Percentiles rank a stretch among this genome's conserved stretches.
phyloP scores from a whole-genome alignment of 495 filamentous ascomycete species.

The Bombardia bombarda region DNA sequence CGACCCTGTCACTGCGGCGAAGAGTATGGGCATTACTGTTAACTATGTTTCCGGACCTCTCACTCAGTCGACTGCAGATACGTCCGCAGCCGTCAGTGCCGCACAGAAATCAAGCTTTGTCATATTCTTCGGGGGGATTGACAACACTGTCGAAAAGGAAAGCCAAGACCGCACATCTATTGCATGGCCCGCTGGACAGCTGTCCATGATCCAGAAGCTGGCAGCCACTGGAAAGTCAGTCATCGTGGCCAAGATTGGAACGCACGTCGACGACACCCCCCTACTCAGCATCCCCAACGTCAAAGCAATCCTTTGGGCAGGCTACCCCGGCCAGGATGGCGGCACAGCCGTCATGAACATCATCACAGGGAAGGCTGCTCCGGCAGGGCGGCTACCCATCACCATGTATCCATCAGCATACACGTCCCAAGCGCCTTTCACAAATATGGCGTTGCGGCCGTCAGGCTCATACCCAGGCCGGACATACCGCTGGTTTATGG shows the following conservation, averaged over 20 bases:
- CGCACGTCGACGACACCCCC: constrained; percentile 46
- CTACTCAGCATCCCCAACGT: constrained; percentile 42
- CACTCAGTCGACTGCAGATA: constrained; percentile 45
- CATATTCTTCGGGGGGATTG: constrained; percentile 35
- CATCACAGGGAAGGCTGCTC: constrained; percentile 42
- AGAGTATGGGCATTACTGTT: constrained; percentile 18
- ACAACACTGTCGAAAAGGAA: constrained; percentile 30
- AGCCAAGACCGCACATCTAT: constrained; percentile 30
- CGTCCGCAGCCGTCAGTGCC: constrained; percentile 31
- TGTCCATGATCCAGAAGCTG: constrained; percentile 28
- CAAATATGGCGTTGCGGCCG: constrained; percentile 36
- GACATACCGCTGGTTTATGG: constrained; percentile 37
- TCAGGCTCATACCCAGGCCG: constrained; percentile 24
- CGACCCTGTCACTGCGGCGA: constrained; percentile 25
- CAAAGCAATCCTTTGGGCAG: constrained; percentile 43
- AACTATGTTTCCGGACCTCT: constrained; percentile 20
- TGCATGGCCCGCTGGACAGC: constrained; percentile 32
- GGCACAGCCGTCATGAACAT: constrained; percentile 45
- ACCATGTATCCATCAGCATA: constrained; percentile 41
- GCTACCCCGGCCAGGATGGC: constrained; percentile 49
- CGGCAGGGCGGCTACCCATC: constrained; percentile 53
- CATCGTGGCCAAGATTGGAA: constrained; percentile 37
- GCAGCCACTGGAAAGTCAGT: constrained; percentile 28
- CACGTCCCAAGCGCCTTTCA: constrained; percentile 28
- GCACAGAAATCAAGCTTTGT: constrained; percentile 32